Base-by-base conservation (phyloP, 129 eudicot species). In the Centrapalus pauciflorus region DNA sequence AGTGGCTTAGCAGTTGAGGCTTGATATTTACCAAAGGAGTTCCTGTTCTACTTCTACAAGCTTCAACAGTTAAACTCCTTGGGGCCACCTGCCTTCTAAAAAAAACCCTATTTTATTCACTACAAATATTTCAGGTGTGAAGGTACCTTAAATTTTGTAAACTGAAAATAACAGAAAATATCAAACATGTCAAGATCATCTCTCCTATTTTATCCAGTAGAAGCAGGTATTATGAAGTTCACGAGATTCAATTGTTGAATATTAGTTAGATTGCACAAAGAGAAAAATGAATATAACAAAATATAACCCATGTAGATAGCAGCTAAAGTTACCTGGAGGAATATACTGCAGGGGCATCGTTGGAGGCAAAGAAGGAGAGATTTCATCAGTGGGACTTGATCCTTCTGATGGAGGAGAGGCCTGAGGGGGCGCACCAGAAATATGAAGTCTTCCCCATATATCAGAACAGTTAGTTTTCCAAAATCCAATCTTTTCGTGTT, bases 391-490 rank as follows among this genome's bases (percentile, higher is more conserved):
- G 12, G 88, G 61, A 76, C 69, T 77, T 25, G 74, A 71, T 33
- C 72, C 67, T 57, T 73, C 37, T 46, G 64, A 32, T 27, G 83
- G 75, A 33, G 90, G 67, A 66, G 92, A 78, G 4, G 48, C 64
- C 8, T 60, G 81, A 6, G 92, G 82, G 12, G 94, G 75, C 11
- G 61, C 77, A 64, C 49, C 74, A 35, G 93, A 41, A 46, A 68
- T 60, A 50, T 84, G 77, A 69, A 94, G 90, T 61, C 79, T 82
- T 65, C 79, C 84, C 97, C 97, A 94, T 79, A 94, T 67, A 29
- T 86, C 90, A 17, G 99, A 89, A 56, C 99, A 94, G 65, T 89
- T 94, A 7, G 97, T 94, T 83, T 94, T 94, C 99, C 95, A 94
- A 67, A 94, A 94, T n/a, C 99, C 99, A 66, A 94, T 79, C 70